Percentiles rank a stretch among this genome's conserved stretches.
phyloP scores from a whole-genome alignment of 2,329 filamentous ascomycete genomes.

The Xylariaceae sp. region DNA sequence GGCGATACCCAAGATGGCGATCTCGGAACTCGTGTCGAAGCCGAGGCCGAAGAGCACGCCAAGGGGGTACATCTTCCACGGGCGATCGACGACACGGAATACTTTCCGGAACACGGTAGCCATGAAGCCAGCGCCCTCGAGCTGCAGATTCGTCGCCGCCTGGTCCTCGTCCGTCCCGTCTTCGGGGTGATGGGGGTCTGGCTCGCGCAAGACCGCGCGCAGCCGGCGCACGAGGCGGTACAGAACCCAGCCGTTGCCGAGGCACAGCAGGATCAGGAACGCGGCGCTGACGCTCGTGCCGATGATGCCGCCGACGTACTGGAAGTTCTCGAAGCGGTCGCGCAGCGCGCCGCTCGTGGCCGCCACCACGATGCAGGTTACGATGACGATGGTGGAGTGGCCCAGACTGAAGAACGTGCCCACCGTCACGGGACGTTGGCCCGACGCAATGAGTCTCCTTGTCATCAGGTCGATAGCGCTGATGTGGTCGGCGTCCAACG shows the following conservation, averaged over 20 bases:
- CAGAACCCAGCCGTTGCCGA: constrained; percentile 85
- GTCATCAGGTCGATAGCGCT: constrained; percentile 93
- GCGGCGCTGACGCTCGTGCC: constrained; percentile 84
- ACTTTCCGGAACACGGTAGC: constrained; percentile 71
- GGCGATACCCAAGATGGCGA: constrained; percentile 87
- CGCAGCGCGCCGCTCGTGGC: constrained; percentile 85
- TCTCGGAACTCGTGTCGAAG: constrained; percentile 94
- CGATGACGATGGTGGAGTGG: constrained; percentile 88
- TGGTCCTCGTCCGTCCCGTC: constrained; percentile 14
- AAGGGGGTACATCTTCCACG: constrained; percentile 69
- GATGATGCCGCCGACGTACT: constrained; percentile 81
- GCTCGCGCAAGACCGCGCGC: constrained; percentile 56
- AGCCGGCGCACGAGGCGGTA: constrained; percentile 75
- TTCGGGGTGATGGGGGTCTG: constrained; percentile 37
- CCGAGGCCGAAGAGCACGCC: constrained; percentile 89
- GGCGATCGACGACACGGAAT: constrained; percentile 73
- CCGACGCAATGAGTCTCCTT: constrained; percentile 80
- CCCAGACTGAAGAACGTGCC: constrained; percentile 94
- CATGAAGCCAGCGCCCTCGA: constrained; percentile 78
- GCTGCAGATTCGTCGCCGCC: constrained; percentile 59
- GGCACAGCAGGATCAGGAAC: constrained; percentile 79
- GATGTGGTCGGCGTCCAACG: constrained; percentile 94
- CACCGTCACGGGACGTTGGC: constrained; percentile 85
- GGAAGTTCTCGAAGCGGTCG: constrained; percentile 78
- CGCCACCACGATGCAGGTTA: constrained; percentile 90